These are phyloP conservation scores for Euphorbia pulcherrima DNA, from an alignment of 345 rosid genomes.

Conservation along the genomic window DNA sequence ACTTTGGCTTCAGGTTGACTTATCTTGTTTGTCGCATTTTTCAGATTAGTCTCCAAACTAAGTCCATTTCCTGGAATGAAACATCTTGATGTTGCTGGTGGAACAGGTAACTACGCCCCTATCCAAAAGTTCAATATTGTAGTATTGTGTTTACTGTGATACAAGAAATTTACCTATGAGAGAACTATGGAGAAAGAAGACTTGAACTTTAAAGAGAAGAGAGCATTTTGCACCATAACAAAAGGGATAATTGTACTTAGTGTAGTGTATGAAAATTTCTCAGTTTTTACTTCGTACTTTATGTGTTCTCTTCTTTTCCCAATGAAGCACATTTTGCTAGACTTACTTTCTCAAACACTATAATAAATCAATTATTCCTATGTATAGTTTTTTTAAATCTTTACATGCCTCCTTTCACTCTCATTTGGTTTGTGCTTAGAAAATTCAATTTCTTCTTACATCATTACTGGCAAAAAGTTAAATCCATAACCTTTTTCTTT, in stretches of 20 bases:
- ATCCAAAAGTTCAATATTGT: not conserved
- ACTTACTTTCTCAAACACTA: no score
- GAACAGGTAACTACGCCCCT: constrained; percentile 51
- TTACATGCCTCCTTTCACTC: no score
- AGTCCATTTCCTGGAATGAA: constrained; percentile 93
- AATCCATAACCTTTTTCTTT: no score
- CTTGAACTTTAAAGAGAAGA: not conserved
- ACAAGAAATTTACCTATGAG: not conserved
- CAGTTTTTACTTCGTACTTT: not conserved
- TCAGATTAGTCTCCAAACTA: constrained; percentile 76
- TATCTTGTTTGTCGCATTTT: constrained; percentile 13
- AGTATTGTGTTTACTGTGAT: not conserved
- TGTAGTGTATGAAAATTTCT: not conserved
- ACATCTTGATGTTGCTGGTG: constrained; percentile 98
- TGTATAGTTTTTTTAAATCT: no score
- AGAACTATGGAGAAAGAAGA: not conserved
- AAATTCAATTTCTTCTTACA: no score
- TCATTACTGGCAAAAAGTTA: no score
- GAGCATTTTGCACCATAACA: not conserved
- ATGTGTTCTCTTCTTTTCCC: not conserved
- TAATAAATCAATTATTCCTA: no score
- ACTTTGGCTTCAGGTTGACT: constrained; percentile 8
- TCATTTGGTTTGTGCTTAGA: no score
- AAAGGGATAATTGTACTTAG: not conserved
- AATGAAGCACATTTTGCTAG: not conserved